A percentile compares a stretch with the other conserved stretches of the same genome.
phyloP scores from a whole-genome alignment of 1,139 yeast species.

The Lodderomyces orthopsilosis region DNA sequence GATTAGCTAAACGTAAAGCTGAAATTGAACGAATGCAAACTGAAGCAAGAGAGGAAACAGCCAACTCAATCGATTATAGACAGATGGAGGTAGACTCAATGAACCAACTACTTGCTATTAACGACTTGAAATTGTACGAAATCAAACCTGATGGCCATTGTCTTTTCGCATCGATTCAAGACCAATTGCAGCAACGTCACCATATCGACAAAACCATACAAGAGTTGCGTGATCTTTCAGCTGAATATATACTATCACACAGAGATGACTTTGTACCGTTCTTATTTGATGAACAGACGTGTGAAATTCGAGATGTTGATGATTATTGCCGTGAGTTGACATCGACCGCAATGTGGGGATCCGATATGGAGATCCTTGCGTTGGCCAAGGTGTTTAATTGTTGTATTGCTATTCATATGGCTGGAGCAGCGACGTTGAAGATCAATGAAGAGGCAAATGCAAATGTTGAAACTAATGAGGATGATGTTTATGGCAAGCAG shows the following conservation, averaged over 20 bases:
- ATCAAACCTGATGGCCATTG: conserved; percentile 94
- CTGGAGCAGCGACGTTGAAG: conserved; percentile 62
- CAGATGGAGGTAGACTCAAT: conserved; percentile 69
- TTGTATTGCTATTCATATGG: conserved; percentile 72
- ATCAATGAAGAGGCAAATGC: conserved; percentile 51
- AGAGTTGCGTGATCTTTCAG: conserved; percentile 63
- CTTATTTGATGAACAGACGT: conserved; percentile 72
- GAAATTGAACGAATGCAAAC: conserved; percentile 59
- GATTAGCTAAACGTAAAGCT: conserved; percentile 72
- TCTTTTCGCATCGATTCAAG: conserved; percentile 79
- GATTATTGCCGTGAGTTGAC: conserved; percentile 69
- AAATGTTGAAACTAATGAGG: neutral
- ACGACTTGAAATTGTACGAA: conserved; percentile 54
- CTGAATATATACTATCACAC: conserved; percentile 59
- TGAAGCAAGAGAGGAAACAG: conserved; percentile 74
- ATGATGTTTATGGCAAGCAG: conserved; percentile 4
- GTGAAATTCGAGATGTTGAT: conserved; percentile 59
- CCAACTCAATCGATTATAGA: conserved; percentile 60
- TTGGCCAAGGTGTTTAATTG: conserved; percentile 64
- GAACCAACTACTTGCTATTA: conserved; percentile 46
- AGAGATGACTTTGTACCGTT: conserved; percentile 78
- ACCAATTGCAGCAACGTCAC: conserved; percentile 64
- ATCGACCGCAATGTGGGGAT: conserved; percentile 90
- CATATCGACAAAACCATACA: conserved; percentile 35
- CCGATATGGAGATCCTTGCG: conserved; percentile 88